Evolutionary conservation across 1,284 basidiomycete species (phyloP), one percentile per base, ranked within the genome.

Genomic region (Veloporphyrellus conicus): DNA sequence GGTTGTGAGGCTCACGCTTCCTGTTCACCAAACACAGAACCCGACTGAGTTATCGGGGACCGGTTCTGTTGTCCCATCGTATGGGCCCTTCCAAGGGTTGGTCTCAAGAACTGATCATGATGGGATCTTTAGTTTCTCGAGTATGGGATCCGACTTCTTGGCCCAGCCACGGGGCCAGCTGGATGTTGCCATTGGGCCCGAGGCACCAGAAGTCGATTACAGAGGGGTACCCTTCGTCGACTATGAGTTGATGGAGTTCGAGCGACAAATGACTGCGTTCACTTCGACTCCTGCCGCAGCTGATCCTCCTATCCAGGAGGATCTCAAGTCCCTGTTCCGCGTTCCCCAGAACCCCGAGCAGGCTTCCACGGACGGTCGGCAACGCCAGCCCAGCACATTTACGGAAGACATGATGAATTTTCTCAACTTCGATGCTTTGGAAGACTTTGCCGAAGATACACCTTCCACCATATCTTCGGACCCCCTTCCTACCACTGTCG

Each of bases 81-180:
- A 47, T 32, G 55, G 60, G 7, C 42, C 50, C 18, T 35, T 64
- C 23, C 54, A 57, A n/a, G 54, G 55, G 6, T 42, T 64, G 16
- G 14, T 68, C 6, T 49, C 59, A 9, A 47, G 43, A 9, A 61
- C 63, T 1, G 51, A 50, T 15, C 57, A 63, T 36, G 60, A 61
- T 1, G 60, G 60, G 15, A 52, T 70, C 18, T 77, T 71, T 53
- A 54, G 62, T 27, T 43, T 74, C 7, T 46, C 59, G 1, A 60
- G 62, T 32, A 49, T 72, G 37, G 59, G 68, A 43, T 41, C 59
- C 19, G 51, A 44, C 10, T 46, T 72, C 25, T 18, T 62, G n/a
- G 52, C 57, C 31, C 54, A 63, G 18, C 71, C 69, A 1, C 51
- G 51, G 14, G 71, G 68, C 3, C 57, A 66, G n/a, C 54, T 74